Percentiles rank a stretch among this genome's conserved stretches.
phyloP scores from a whole-genome alignment of 495 filamentous ascomycete genomes.

The Aspergillus diversus region DNA sequence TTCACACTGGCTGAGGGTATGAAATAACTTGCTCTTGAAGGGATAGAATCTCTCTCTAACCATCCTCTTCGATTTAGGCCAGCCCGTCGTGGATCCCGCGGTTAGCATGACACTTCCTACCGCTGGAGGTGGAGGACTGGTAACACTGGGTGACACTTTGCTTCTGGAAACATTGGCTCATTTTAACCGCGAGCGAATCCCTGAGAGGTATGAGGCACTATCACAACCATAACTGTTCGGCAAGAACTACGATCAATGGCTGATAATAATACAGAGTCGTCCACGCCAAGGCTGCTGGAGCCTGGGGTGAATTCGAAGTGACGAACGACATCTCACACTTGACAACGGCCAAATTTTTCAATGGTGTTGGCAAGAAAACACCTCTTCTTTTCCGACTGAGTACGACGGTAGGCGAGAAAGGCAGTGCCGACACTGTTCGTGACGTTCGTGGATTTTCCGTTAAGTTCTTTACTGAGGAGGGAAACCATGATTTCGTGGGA shows the following conservation, averaged over 20 bases:
- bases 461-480: slow-evolving; percentile 80
- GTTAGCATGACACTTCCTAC: slow-evolving; percentile 34
- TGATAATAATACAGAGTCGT: slow-evolving; percentile 50
- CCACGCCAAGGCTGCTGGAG: slow-evolving; percentile 65
- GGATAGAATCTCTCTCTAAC: not conserved
- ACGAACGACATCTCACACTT: slow-evolving; percentile 56
- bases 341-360: slow-evolving; percentile 44
- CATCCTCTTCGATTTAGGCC: slow-evolving; percentile 19
- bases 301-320: slow-evolving; percentile 64
- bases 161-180: slow-evolving; percentile 49
- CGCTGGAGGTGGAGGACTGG: slow-evolving; percentile 32
- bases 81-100: slow-evolving; percentile 32
- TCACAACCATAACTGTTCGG: not conserved
- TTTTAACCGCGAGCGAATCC: slow-evolving; percentile 60
- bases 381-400: slow-evolving; percentile 63
- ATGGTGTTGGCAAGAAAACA: slow-evolving; percentile 64
- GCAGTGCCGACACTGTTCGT: slow-evolving; percentile 65
- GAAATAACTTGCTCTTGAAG: not conserved
- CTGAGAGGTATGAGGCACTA: slow-evolving; percentile 36
- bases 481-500: slow-evolving; percentile 65
- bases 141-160: slow-evolving; percentile 34
- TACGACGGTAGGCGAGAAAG: slow-evolving; percentile 66
- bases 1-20: slow-evolving; percentile 34
- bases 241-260: not conserved
- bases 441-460: slow-evolving; percentile 70